phyloP scores from a whole-genome alignment of 257 asterid species.

The Gentiana dahurica region DNA sequence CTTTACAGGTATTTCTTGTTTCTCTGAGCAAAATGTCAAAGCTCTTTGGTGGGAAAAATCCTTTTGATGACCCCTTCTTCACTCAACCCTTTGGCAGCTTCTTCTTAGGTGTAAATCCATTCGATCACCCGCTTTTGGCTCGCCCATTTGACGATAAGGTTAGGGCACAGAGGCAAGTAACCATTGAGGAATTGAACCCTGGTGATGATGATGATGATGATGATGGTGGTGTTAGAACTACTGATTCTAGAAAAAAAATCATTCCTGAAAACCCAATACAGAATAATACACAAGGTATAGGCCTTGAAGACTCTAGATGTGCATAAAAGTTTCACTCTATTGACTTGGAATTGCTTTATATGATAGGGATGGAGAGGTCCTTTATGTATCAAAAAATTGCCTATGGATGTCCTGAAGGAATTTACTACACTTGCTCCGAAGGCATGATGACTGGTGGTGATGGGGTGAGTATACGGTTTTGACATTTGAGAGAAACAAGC shows the following conservation, averaged over 20 bases:
- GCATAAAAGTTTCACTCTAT: not conserved
- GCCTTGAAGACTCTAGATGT: not conserved
- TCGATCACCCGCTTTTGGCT: constrained; percentile 14
- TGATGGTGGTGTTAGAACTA: constrained; percentile 11
- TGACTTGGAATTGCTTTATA: constrained; percentile 7
- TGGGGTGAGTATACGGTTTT: constrained; percentile 48
- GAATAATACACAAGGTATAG: constrained; percentile 27
- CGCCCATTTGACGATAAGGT: constrained; percentile 28
- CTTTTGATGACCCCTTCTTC: constrained; percentile 72
- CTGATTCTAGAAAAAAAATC: constrained; percentile 33
- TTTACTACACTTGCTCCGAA: constrained; percentile 45
- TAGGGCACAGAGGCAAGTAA: constrained; percentile 34
- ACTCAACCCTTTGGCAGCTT: constrained; percentile 45
- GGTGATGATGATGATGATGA: constrained; percentile 19
- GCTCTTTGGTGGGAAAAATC: constrained; percentile 68
- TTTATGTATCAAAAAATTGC: constrained; percentile 47
- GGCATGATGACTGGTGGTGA: constrained; percentile 58
- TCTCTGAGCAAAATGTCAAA: constrained; percentile 28
- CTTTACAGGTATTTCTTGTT: too few relatives aligned
- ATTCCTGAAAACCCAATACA: constrained; percentile 16
- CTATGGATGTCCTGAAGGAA: constrained; percentile 58
- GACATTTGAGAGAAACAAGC: not conserved
- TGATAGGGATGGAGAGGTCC: constrained; percentile 32
- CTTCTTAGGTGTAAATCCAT: constrained; percentile 37
- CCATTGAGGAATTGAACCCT: constrained; percentile 59